Base-by-base conservation (phyloP, 2,329 filamentous ascomycete genomes). In the Aspergillus sclerotialis region DNA sequence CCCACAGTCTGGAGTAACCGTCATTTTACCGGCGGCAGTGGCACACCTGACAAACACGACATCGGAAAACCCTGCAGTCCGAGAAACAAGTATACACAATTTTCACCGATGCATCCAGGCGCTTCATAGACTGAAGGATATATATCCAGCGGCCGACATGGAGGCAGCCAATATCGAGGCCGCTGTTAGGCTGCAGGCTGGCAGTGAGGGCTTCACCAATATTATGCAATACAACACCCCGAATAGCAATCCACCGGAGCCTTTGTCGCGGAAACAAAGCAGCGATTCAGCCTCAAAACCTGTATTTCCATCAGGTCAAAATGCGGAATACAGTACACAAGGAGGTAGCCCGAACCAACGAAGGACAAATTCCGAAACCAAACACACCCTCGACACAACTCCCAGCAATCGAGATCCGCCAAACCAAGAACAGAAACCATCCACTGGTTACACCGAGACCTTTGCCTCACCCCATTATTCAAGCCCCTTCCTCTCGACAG, bases 11-110 rank as follows among this genome's bases (percentile, higher is more conserved):
- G 86, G 85, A 19, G 85, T 93, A 11, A 93, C 87, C 0, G 84
- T 90, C 18, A 79, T 93, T 10, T 72, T 92, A 5, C 86, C 87
- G 0, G 87, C 87, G 14, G 88, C 92, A 64, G 90, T 93, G 42
- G 89, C 90, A 29, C 87, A 94, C 52, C 72, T 94, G 17, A 72
- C 90, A 6, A 86, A 93, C 54, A 85, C 92, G 68, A 90, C 87
- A 61, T 84, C 83, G 16, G 78, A 79, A 1, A 76, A 82, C 21
- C 76, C 78, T 9, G 73, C 79, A 28, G 79, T 81, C 2, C 77
- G 84, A 8, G 73, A 83, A 29, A 70, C 73, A 29, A 85, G 83
- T 27, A 74, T 85, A 21, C 73, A 78, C 37, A 84, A 86, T 14
- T 92, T 93, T 65, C 80, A 79, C 43, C 78, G 85, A 53, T 94